phyloP scores from a whole-genome alignment of 2,329 filamentous ascomycete genomes.

The Aciculosporium take region DNA sequence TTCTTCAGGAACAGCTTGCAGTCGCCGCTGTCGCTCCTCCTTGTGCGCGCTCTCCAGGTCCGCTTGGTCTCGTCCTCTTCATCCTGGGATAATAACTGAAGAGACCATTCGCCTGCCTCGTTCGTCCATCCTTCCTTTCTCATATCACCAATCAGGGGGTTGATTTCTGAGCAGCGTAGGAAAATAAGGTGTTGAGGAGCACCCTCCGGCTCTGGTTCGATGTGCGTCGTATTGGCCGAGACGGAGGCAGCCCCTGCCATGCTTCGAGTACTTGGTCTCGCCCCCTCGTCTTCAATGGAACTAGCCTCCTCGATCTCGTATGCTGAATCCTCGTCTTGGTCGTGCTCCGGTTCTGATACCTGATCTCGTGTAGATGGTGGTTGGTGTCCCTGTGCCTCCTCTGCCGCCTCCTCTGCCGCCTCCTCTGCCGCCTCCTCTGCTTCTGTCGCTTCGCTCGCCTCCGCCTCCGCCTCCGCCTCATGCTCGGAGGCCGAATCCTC shows the following conservation, averaged over 20 bases:
- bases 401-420: background rate
- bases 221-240: constrained; percentile 1
- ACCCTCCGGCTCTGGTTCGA: constrained; percentile 3
- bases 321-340: background rate
- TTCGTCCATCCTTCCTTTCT: constrained; percentile 2
- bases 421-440: background rate
- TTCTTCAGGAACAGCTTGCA: background rate
- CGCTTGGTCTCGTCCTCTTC: background rate
- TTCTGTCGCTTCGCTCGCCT: no score
- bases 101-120: background rate
- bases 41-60: background rate
- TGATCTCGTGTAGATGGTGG: background rate
- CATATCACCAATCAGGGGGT: constrained; percentile 1
- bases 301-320: background rate
- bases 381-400: background rate
- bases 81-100: background rate
- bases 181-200: background rate
- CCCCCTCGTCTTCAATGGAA: background rate
- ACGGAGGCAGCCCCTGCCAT: background rate
- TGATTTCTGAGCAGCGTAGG: background rate
- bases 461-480: no score
- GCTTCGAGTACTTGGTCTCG: background rate
- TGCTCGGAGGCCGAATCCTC: no score
- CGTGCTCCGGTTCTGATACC: background rate
- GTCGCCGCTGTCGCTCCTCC: background rate